These are phyloP conservation scores for Cornus kousa DNA, from an alignment of 148 eudicot species.

Conservation along the genomic window DNA sequence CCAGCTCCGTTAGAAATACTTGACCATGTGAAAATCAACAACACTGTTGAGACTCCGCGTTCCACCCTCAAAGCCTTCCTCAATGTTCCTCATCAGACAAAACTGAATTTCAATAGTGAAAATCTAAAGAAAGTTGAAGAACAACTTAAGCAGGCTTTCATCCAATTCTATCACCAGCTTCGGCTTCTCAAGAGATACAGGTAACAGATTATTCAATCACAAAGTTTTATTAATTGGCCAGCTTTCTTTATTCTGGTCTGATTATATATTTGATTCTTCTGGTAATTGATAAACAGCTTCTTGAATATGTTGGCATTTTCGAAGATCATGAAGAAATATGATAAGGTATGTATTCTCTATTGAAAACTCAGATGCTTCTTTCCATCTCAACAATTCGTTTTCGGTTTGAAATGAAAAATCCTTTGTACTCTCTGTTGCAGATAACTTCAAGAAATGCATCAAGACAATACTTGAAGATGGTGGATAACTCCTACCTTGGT, in stretches of 20 bases:
- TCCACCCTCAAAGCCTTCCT: conserved; percentile 31
- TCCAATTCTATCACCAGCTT: conserved; percentile 34
- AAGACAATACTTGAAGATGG: conserved; percentile 15
- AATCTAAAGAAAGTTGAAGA: conserved; percentile 30
- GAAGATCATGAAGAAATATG: conserved; percentile 46
- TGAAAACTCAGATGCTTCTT: background rate
- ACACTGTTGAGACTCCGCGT: conserved; percentile 27
- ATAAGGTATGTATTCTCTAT: conserved; percentile 24
- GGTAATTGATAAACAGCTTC: conserved; percentile 20
- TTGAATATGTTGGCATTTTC: conserved; percentile 39
- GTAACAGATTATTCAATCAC: conserved; percentile 13
- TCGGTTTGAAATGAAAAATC: background rate
- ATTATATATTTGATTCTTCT: background rate
- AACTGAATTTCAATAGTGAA: conserved; percentile 22
- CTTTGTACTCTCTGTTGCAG: background rate
- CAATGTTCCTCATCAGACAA: conserved; percentile 8
- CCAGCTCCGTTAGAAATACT: conserved; percentile 28
- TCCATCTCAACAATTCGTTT: background rate
- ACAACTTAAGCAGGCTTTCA: conserved; percentile 24
- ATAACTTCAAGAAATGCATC: conserved; percentile 18
- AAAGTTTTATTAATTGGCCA: no score
- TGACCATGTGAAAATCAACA: conserved; percentile 30
- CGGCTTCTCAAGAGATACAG: conserved; percentile 36
- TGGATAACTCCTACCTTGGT: conserved; percentile 19
- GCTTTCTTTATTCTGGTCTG: background rate